Evolutionary conservation across 1,284 basidiomycete species (phyloP), one percentile per base, ranked within the genome.

Genomic region (Trametes sp.): DNA sequence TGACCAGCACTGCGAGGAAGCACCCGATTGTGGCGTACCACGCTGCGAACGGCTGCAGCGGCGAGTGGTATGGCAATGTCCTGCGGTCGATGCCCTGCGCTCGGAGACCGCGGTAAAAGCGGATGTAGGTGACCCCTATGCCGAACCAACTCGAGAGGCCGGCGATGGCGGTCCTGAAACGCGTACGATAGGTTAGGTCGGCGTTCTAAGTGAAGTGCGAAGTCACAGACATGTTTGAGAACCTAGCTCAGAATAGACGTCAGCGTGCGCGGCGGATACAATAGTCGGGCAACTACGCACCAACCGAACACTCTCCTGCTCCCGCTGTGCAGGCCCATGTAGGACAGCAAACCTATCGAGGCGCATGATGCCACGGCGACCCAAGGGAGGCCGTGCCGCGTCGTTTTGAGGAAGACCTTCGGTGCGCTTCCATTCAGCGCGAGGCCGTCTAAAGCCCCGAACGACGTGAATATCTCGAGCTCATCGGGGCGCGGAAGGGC

Each of bases 101-200:
- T 72, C 89, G 88, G 74, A 92, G 74, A 44, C 93, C 95, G 7
- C 80, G 73, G 73, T 93, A 82, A 81, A 96, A 96, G 41, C 92
- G 87, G 60, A 94, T 75, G 75, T 95, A 95, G 8, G 90, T 92
- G 57, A 94, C 68, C 41, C 81, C 82, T 72, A 96, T 96, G 64
- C 88, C 92, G 71, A 92, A 89, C 95, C 95, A 97, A 11, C 91
- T 92, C 78, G 93, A 82, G 59, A 91, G 75, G 45, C 89, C 90
- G 10, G 83, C 81, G 24, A 87, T 72, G 36, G 85, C 70, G 24
- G 86, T 90, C 88, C 75, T 70, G 46, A 1, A 26, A 23, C 5
- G 19, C 36, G 19, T 29, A 6, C 38, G 13, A 14, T 23, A 26
- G 24, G 51, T 38, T 1, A 53, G 42, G 7, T 19, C 21, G 23